Base-by-base conservation (phyloP, 2,329 filamentous ascomycete species). In the Neopestalotiopsis sp. region DNA sequence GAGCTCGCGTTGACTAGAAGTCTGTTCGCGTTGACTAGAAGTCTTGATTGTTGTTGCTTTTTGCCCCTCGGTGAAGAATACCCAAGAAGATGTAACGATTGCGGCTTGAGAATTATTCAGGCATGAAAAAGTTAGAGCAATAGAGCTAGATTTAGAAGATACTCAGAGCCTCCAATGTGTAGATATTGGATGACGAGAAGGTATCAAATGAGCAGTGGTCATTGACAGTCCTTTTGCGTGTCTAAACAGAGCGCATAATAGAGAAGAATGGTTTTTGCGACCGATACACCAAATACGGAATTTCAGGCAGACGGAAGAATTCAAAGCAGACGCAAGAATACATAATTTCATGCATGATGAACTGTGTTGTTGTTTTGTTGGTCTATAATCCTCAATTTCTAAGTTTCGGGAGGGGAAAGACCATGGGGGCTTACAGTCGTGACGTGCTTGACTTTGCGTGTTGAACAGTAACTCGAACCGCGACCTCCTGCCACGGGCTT, bases 1-100 rank as follows among this genome's bases (percentile, higher is more conserved):
- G 74, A 67, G 67, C 67, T 61, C 70, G 73, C 69, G 70, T 74
- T 42, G 70, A 72, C 49, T 75, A 74, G 20, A 49, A n/a, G 6
- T 32, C n/a, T 38, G 24, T 17, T 28, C 30, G 14, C n/a, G 14
- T 17, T 49, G 42, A 49, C 42, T 49, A 49, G 42, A 20, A 52
- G 45, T 9, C 9, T 20, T 9, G 20, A 49, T 17, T 38, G 34
- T 38, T 38, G 34, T 38, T 38, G 34, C 10, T 38, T 32, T 12
- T 52, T 28, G 24, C 24, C 24, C 24, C n/a, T 13, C 14, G 28
- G 40, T 14, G 61, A 49, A 34, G 40, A 45, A 17, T 32, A 24
- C 59, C 6, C 6, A 7, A 24, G 3, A 24, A 28, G n/a, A 9
- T 38, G 14, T 59, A 17, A 59, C 30, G 57, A 59, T 14, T 20